Base-by-base conservation (phyloP, 2,329 filamentous ascomycete species). In the Fusarium sp. region DNA sequence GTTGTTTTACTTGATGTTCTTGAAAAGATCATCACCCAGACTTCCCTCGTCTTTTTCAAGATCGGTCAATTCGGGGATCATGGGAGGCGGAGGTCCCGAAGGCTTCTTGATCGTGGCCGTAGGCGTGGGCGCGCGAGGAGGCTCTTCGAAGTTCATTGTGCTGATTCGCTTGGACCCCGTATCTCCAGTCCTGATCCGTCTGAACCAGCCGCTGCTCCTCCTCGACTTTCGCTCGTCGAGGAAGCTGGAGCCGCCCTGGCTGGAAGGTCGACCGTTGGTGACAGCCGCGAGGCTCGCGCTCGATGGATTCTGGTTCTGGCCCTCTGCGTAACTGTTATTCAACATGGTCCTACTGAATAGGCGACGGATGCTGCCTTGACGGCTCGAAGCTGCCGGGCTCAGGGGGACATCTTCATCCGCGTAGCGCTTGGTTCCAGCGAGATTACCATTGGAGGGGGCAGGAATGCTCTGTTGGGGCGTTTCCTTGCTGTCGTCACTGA, bases 171-270 rank as follows among this genome's bases (percentile, higher is more conserved):
- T 81, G 50, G 79, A 71, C 9, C 77, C 73, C 11, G 80, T 70
- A 20, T 83, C 82, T 60, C 83, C 80, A 64, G 79, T 80, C 67
- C 87, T 85, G 76, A 91, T 83, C 67, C 88, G 85, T 74, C 86
- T 85, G 76, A 91, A 91, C 89, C 89, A 91, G 43, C 88, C 88
- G 77, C 89, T 91, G 76, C 84, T 83, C 68, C 89, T 87, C 80
- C 86, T 90, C 70, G 86, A 81, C 80, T 88, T 90, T 76, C 86
- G 87, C 35, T 89, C 87, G 76, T 88, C 88, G 73, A 85, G 72
- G 64, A 87, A 79, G 76, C 87, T 88, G 71, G 81, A 83, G 65
- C 85, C 84, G 72, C 86, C 85, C 71, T 86, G 87, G 80, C 88
- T 91, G 62, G 83, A 83, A 6, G 89, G 89, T 48, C 88, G 84